phyloP scores from a whole-genome alignment of 768 basidiomycete genomes.

The Amanita rimosa region DNA sequence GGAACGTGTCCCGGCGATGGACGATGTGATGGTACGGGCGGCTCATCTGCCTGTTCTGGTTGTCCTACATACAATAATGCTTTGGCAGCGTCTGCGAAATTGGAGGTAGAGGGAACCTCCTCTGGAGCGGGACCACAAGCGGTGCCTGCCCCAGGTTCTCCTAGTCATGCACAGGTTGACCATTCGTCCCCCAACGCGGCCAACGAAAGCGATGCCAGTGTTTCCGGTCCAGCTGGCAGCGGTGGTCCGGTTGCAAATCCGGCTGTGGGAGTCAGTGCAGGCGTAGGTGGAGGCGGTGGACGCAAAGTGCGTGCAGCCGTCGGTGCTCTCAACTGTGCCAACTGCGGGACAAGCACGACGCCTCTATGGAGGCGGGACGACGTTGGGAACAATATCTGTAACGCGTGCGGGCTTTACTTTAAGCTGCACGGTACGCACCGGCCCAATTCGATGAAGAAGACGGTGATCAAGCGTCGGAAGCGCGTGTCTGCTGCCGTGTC shows the following conservation, averaged over 20 bases:
- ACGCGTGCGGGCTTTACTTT: constrained; percentile 95
- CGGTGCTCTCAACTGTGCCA: constrained; percentile 75
- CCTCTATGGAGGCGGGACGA: constrained; percentile 87
- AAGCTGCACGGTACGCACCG: constrained; percentile 96
- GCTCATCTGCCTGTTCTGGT: constrained; percentile 84
- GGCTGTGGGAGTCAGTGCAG: constrained; percentile 10
- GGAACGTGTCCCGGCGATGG: constrained; percentile 99
- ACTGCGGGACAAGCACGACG: constrained; percentile 83
- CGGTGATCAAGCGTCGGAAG: constrained; percentile 96
- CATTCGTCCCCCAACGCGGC: constrained; percentile 9
- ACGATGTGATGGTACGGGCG: constrained; percentile 94
- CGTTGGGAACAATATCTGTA: constrained; percentile 88
- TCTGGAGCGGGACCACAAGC: constrained; percentile 13
- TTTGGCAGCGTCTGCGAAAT: constrained; percentile 31
- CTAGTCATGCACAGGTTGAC: constrained; percentile 2
- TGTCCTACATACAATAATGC: constrained; percentile 97
- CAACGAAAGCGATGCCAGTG: constrained; percentile 9
- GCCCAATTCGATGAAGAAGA: constrained; percentile 98
- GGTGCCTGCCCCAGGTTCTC: constrained; percentile 7
- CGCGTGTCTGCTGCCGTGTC: constrained; percentile 87
- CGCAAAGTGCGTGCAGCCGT: constrained; percentile 32
- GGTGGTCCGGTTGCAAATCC: constrained; percentile 24
- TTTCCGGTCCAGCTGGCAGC: constrained; percentile 14
- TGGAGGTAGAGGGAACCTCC: constrained; percentile 25
- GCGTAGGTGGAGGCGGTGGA: constrained; percentile 16